A percentile compares a stretch with the other conserved stretches of the same genome.
phyloP scores from a whole-genome alignment of 75 land plant species.

The Ceratopteris richardii region DNA sequence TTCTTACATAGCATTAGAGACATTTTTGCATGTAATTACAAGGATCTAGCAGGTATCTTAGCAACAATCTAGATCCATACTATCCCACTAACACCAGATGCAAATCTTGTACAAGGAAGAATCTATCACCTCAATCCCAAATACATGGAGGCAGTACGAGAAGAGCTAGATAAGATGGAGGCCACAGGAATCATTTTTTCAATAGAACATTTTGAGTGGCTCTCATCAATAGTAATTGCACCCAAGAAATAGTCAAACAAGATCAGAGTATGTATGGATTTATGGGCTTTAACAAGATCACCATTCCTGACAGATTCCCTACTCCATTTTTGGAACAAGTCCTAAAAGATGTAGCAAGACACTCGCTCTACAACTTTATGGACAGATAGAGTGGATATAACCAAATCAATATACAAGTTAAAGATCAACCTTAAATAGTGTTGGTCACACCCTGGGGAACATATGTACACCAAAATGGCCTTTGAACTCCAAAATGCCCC shows the following conservation, averaged over 20 bases:
- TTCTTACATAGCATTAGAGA: background rate
- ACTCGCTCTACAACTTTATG: slow-evolving; percentile 5
- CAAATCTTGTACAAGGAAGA: background rate
- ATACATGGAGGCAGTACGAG: background rate
- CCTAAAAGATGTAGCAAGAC: slow-evolving; percentile 6
- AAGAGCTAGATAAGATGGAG: background rate
- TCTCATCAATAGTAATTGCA: slow-evolving; percentile 1
- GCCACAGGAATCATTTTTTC: background rate
- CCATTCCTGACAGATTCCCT: slow-evolving; percentile 1
- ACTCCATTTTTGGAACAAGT: slow-evolving; percentile 4
- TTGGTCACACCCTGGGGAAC: slow-evolving; percentile 9
- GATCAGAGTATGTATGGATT: slow-evolving; percentile 8
- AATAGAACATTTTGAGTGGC: background rate
- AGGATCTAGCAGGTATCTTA: slow-evolving; percentile 6
- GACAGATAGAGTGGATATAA: slow-evolving; percentile 14
- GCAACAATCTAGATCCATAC: slow-evolving; percentile 5
- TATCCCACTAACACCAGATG: background rate
- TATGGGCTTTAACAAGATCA: background rate
- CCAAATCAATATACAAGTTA: background rate
- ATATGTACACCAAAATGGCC: background rate
- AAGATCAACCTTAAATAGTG: background rate
- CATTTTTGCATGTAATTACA: slow-evolving; percentile 21
- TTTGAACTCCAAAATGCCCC: slow-evolving; percentile 18
- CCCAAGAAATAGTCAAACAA: slow-evolving; percentile 6
- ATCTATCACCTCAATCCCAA: background rate